A percentile compares a stretch with the other conserved stretches of the same genome.
These are phyloP conservation scores for Amanita inopinata DNA, from an alignment of 768 basidiomycete species.

Conservation along the genomic window DNA sequence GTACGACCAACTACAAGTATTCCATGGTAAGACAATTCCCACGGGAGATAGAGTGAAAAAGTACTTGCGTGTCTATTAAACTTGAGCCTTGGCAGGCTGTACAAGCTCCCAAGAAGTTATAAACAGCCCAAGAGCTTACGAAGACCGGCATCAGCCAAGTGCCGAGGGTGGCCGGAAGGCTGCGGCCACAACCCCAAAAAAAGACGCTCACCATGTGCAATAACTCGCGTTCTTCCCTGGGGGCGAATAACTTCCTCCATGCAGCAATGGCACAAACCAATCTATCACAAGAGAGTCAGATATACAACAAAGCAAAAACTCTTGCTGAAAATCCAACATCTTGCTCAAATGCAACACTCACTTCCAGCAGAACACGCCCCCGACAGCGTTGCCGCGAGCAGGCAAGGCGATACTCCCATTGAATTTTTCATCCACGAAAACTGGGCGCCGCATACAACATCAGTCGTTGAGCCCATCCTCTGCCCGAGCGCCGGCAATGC, in stretches of 20 bases:
- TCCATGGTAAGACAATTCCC: not conserved
- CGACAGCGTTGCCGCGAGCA: not conserved
- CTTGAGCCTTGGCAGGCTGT: slow-evolving; percentile 1
- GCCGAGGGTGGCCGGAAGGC: not conserved
- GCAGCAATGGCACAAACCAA: slow-evolving; percentile 4
- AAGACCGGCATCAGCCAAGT: not conserved
- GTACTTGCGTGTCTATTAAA: not conserved
- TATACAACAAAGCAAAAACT: not conserved
- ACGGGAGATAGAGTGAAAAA: not conserved
- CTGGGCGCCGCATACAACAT: not conserved
- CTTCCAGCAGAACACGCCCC: slow-evolving; percentile 1
- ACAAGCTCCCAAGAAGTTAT: slow-evolving; percentile 6
- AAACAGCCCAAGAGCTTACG: slow-evolving; percentile 8
- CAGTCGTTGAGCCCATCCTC: not conserved
- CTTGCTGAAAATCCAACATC: not conserved
- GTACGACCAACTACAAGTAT: not conserved
- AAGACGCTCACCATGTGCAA: slow-evolving; percentile 2
- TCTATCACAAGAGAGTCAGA: not conserved
- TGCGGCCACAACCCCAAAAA: not conserved
- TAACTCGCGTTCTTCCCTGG: not conserved
- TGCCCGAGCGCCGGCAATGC: not conserved
- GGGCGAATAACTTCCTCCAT: not conserved
- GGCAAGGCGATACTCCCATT: not conserved
- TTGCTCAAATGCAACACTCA: too few relatives aligned
- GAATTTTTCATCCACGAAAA: slow-evolving; percentile 7